Conservation (phyloP, 164 flowering plant genomes). For the Buxus sempervirens region DNA sequence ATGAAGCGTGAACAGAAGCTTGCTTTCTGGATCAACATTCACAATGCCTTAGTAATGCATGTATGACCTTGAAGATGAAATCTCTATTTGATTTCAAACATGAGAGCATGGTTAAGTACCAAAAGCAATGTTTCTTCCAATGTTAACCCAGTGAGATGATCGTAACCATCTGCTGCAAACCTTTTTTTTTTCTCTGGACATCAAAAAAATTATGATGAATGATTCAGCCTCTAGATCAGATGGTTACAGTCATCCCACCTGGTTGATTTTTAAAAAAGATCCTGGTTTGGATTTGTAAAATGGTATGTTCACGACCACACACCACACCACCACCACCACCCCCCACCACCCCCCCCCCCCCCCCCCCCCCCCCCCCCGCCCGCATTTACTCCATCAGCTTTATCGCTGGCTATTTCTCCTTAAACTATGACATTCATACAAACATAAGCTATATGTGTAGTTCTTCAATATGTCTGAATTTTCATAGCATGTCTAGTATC, state of each 20-base stretch:
- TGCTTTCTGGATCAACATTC: constrained; percentile 69
- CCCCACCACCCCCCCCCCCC: too few relatives aligned
- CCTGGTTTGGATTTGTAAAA: not conserved
- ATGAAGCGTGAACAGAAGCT: constrained; percentile 67
- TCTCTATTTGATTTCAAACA: not conserved
- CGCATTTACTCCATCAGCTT: too few relatives aligned
- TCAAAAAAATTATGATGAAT: not conserved
- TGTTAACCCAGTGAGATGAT: not conserved
- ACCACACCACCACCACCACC: too few relatives aligned
- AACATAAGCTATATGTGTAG: too few relatives aligned
- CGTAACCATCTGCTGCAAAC: not conserved
- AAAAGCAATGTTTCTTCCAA: not conserved
- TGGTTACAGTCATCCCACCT: not conserved
- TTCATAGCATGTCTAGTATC: too few relatives aligned
- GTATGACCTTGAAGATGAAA: constrained; percentile 27
- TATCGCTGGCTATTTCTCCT: too few relatives aligned
- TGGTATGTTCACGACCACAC: too few relatives aligned
- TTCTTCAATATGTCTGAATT: too few relatives aligned
- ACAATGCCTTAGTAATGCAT: constrained; percentile 73
- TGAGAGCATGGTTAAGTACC: not conserved
- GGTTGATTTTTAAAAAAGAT: not conserved
- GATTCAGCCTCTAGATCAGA: not conserved
- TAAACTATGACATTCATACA: too few relatives aligned
- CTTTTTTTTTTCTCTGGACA: too few relatives aligned
- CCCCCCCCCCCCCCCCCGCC: too few relatives aligned